These are phyloP conservation scores for Hylodesmum podocarpum DNA, from an alignment of 306 rosid genomes.

Conservation along the genomic window DNA sequence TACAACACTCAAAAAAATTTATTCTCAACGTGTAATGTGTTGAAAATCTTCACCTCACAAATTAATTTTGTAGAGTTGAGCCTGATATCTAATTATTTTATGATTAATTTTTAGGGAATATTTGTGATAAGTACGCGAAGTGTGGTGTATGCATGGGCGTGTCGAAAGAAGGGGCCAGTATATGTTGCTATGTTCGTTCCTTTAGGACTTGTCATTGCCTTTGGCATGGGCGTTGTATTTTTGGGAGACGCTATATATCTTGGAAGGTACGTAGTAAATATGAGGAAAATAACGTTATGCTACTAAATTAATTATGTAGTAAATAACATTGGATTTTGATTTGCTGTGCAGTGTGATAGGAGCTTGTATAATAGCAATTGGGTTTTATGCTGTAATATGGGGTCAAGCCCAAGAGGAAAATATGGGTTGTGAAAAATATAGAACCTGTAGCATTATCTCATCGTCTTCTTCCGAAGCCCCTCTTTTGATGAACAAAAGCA, in stretches of 20 bases:
- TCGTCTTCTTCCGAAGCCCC: slow-evolving; percentile 16
- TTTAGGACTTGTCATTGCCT: slow-evolving; percentile 45
- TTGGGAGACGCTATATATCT: slow-evolving; percentile 44
- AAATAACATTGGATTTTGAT: not conserved
- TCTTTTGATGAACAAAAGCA: slow-evolving; percentile 18
- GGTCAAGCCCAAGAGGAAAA: slow-evolving; percentile 42
- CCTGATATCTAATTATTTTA: no score
- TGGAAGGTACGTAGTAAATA: slow-evolving; percentile 30
- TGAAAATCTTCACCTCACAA: no score
- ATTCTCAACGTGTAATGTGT: no score
- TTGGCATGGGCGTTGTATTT: slow-evolving; percentile 40
- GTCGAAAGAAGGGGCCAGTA: slow-evolving; percentile 44
- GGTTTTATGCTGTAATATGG: slow-evolving; percentile 52
- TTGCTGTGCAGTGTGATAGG: slow-evolving; percentile 36
- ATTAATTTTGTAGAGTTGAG: no score
- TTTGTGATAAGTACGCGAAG: slow-evolving; percentile 27
- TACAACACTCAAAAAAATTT: no score
- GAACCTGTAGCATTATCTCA: not conserved
- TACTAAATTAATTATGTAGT: no score
- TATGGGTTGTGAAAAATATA: not conserved
- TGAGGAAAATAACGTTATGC: not conserved
- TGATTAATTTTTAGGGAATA: slow-evolving; percentile 31
- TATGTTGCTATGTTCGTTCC: slow-evolving; percentile 46
- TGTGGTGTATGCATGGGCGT: slow-evolving; percentile 35
- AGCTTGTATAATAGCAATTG: slow-evolving; percentile 31